Base-by-base conservation (phyloP, 2,329 filamentous ascomycete genomes). In the Magnaporthales sp. region DNA sequence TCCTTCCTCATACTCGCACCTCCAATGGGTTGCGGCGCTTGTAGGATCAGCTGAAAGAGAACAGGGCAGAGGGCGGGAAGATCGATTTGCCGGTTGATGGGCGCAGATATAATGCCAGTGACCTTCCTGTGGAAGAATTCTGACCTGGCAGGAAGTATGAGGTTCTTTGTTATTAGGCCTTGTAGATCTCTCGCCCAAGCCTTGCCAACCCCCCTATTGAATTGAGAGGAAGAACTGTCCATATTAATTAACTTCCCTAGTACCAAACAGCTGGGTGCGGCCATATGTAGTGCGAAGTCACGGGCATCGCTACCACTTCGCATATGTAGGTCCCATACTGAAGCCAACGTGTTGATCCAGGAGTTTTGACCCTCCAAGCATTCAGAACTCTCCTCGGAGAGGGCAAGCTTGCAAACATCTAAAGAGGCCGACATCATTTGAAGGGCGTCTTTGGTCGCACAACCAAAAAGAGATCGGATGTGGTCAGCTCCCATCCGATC, bases 401-500 rank as follows among this genome's bases (percentile, higher is more conserved):
- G 82, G 66, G 80, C 75, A 19, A 76, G 67, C 30, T 78, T 73
- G 71, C 83, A 86, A 3, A 84, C 71, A 2, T 72, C 71, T 5
- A 87, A 71, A 6, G 84, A 75, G 1, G 81, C 80, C 1, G 78
- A 78, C 15, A 82, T 74, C 5, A 85, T 74, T 3, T 76, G 74
- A 15, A 81, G 77, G 7, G 80, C 78, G 22, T 86, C 85, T 9
- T 77, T 69, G 0, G 81, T 80, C 1, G 84, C 77, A 0, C 78
- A 78, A 66, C 78, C 82, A 72, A 88, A 87, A 7, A 87, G 76
- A 4, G 84, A 84, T 70, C 82, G 83, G 70, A 87, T 80, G 68
- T 87, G 84, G 71, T 87, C 84, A 1, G 82, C 82, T 19, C 85
- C 85, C 70, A 86, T 84, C 65, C 74, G 79, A 70, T 80, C 77